phyloP scores from a whole-genome alignment of 306 rosid genomes.

The Rosa persica region DNA sequence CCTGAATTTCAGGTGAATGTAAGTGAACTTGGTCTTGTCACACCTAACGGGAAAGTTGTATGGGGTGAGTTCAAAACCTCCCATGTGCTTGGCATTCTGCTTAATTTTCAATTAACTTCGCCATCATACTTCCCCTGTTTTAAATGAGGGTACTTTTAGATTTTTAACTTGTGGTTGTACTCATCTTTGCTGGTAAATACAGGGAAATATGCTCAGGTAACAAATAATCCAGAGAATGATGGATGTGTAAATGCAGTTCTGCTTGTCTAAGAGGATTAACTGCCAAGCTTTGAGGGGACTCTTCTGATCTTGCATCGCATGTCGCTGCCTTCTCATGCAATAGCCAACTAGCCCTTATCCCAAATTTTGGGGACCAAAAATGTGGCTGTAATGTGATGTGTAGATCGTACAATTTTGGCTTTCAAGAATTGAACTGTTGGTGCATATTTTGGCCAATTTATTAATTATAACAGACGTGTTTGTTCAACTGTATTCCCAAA shows the following conservation, averaged over 20 bases:
- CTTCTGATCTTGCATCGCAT: neutral
- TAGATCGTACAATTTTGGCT: neutral
- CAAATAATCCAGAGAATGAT: conserved; percentile 90
- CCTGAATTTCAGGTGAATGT: conserved; percentile 74
- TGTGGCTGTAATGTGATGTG: neutral
- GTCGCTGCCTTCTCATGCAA: neutral
- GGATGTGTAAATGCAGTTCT: conserved; percentile 88
- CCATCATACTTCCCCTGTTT: neutral
- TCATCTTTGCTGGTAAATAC: conserved; percentile 27
- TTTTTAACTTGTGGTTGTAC: neutral
- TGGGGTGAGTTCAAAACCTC: conserved; percentile 65
- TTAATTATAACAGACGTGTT: no score
- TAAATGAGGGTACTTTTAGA: neutral
- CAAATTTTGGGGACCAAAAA: neutral
- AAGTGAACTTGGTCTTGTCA: conserved; percentile 91
- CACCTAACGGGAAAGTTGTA: conserved; percentile 95
- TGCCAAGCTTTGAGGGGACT: neutral
- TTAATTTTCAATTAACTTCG: neutral
- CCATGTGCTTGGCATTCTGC: neutral
- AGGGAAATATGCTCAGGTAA: conserved; percentile 97
- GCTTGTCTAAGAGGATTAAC: conserved; percentile 54
- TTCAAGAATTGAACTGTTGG: neutral
- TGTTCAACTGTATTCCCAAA: no score
- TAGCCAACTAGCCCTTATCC: neutral
- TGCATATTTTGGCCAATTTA: neutral